Base-by-base conservation (phyloP, 2,329 filamentous ascomycete genomes). In the Colletotrichum paranaense region DNA sequence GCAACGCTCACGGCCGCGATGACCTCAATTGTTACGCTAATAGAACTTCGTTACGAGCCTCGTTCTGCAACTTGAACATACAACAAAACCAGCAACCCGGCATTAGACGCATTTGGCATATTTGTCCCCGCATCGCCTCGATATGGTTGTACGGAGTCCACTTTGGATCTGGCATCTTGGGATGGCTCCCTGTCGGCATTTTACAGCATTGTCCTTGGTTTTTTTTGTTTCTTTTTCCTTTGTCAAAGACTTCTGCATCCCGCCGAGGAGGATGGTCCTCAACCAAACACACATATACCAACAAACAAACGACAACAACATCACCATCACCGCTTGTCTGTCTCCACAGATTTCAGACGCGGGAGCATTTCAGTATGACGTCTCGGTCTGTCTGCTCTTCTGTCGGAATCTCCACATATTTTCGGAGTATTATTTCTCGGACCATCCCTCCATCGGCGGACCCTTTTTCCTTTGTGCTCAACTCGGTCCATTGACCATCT, bases 61-160 rank as follows among this genome's bases (percentile, higher is more conserved):
- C 72, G 62, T 74, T 71, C 68, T 69, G 59, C 60, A 73, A 62
- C 60, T 56, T 65, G 70, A 73, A 73, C 70, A 73, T 70, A 73
- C 66, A 65, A 46, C 67, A 68, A 49, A 24, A 55, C 64, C 59
- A 70, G 60, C 65, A 68, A 74, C 72, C 49, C 75, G 67, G 73
- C 75, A 76, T 74, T 75, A 78, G 75, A 78, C 76, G 75, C 77
- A 79, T 78, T 63, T 78, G 76, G 77, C 76, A 77, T 79, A 77
- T 71, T 73, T 72, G 76, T 76, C 70, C 46, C 71, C 38, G 73
- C 75, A 75, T 67, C 64, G 66, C 74, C 77, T 76, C 75, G 69
- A 72, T 69, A 75, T 77, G 69, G 68, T 73, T 74, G 76, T 77
- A 75, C 74, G 75, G 73, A 67, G 66, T 72, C 72, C 74, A 76